Evolutionary conservation across 1,139 yeast genomes (phyloP).

Genomic region (Yamadazyma mexicana): DNA sequence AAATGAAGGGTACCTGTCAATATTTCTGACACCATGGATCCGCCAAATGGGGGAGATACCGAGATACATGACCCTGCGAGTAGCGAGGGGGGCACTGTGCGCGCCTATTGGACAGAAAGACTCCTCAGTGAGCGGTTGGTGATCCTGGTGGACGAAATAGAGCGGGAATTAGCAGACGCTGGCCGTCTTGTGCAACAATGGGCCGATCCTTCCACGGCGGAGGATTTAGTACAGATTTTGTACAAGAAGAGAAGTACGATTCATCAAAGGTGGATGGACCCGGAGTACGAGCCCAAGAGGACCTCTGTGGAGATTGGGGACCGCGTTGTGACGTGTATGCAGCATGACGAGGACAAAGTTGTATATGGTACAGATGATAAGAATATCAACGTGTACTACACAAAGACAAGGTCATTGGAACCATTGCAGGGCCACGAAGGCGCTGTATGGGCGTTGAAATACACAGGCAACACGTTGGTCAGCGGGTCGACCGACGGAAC

Average conservation of each 20-base stretch:
- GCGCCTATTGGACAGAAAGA: conserved; percentile 65
- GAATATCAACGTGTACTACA: conserved; percentile 77
- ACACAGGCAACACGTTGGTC: conserved; percentile 75
- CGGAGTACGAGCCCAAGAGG: conserved; percentile 65
- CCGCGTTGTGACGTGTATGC: conserved; percentile 90
- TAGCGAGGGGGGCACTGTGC: no score
- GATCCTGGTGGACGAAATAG: conserved; percentile 31
- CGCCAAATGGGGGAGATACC: no score
- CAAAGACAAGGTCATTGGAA: conserved; percentile 70
- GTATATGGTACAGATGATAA: conserved; percentile 93
- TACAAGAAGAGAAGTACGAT: conserved; percentile 69
- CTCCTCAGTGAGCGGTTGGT: conserved; percentile 54
- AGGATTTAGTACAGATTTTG: conserved; percentile 50
- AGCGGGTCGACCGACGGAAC: conserved; percentile 93
- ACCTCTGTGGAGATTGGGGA: conserved; percentile 63
- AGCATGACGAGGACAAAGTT: conserved; percentile 87
- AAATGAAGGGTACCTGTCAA: neutral
- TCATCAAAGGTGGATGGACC: conserved; percentile 80
- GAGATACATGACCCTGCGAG: no score
- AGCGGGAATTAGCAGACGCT: conserved; percentile 32
- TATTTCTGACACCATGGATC: no score
- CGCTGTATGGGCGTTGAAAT: conserved; percentile 98
- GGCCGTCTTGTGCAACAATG: conserved; percentile 35
- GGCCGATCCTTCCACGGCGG: conserved; percentile 19
- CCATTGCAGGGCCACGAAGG: conserved; percentile 90